Base-by-base conservation (phyloP, 1,284 basidiomycete genomes). In the Ceratobasidium theobromae region DNA sequence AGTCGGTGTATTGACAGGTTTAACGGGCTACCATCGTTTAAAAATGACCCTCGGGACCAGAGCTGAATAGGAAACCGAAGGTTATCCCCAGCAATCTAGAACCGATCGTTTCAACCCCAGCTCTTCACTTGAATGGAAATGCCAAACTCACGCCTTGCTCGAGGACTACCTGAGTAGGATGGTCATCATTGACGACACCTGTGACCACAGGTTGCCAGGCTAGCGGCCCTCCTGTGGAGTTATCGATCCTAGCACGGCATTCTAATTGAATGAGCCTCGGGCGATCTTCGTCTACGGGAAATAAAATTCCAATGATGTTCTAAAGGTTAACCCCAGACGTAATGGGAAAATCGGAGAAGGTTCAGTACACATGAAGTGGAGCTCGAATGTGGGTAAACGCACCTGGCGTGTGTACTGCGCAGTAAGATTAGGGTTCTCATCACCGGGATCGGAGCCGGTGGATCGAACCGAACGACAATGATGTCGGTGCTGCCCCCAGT, bases 51-150 rank as follows among this genome's bases (percentile, higher is more conserved):
- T 40, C 69, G 70, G 62, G 69, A 70, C 53, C 69, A 70, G 21
- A 70, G 46, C 28, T 70, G 69, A 25, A 70, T 57, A 9, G 69
- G 69, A 57, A 70, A 70, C 14, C 69, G 66, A 23, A 70, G 65
- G 40, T 65, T 65, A 40, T 65, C 62, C 12, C 62, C 62, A 30
- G 62, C 62, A 41, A 65, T 65, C 62, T 65, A 23, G 40, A 53
- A 32, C 45, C 16, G 28, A 65, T 33, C 46, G 51, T 65, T 65
- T 65, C 62, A 65, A 45, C 51, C 40, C 35, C 32, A 23, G 27
- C 53, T 43, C 40, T 38, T 49, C 27, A 35, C 27, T 33, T 35
- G 49, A 65, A 46, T n/a, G 4, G 41, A 53, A 27, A 30, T 25
- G 16, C 40, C 52, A 27, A 6, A 25, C 60, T 53, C 53, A 53